Evolutionary conservation across 345 rosid species (phyloP), one percentile per base, ranked within the genome.

Genomic region (Capsella bursapastoris): DNA sequence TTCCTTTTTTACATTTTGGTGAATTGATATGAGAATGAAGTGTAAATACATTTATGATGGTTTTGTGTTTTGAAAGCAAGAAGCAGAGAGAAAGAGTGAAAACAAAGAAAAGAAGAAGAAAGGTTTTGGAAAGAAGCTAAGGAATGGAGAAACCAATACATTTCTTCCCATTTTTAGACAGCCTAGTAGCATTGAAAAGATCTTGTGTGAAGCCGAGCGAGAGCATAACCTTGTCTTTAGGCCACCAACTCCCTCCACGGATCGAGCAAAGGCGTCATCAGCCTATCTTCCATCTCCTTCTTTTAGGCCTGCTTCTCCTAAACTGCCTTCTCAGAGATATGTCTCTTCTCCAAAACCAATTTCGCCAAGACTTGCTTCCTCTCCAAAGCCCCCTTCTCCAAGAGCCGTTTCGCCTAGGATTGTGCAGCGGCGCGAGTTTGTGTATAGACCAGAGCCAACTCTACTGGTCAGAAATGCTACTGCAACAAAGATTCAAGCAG

Each of bases 151-250:
- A 83, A 84, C 83, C 70, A 88, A 84, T 79, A 87, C 97, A 58
- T 89, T 90, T 79, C 87, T 92, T 75, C 98, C 98, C 5, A 79
- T 83, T 44, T 90, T 92, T 76, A 87, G 88, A 76, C 83, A 80
- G 75, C 97, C 99, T 1, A 96, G 98, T 73, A 96, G 98, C 77
- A 85, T 96, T 38, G 99, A 96, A 82, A 83, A 89, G 81, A 96
- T 96, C 49, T 80, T 96, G 57, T 95, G 84, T 63, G 99, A 96
- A 57, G 99, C 94, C 11, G 99, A 96, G 82, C 80, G 91, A 67
- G 99, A 89, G 69, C 91, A 92, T 51, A 84, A 79, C 32, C 67
- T 92, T 72, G 64, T 81, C 49, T 90, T 89, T 79, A 82, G 89
- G 76, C 98, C 98, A 65, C 97, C 92, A 16, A 82, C 82, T 78